Evolutionary conservation across 371 early-diverging fungal genomes (phyloP).

Genomic region (Mortierella sp.): DNA sequence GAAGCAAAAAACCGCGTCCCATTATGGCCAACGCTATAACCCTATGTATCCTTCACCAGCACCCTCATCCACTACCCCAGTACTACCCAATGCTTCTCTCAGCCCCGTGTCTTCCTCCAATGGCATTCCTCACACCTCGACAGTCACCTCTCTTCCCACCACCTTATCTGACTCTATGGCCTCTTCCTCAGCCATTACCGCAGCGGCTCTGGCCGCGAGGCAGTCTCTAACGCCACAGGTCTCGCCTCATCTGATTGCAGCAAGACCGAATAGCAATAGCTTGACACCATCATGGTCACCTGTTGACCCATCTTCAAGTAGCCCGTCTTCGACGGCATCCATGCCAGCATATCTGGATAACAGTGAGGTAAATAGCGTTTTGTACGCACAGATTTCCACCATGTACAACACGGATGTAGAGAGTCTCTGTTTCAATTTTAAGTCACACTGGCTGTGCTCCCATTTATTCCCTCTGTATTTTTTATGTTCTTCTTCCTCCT

Average conservation of each 20-base stretch:
- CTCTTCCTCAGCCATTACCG: slow-evolving; percentile 11
- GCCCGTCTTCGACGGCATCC: slow-evolving; percentile 44
- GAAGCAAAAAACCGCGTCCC: slow-evolving; percentile 41
- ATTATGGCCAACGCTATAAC: slow-evolving; percentile 41
- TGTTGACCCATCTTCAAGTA: slow-evolving; percentile 17
- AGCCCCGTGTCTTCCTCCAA: slow-evolving; percentile 23
- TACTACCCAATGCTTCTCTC: slow-evolving; percentile 34
- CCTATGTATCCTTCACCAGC: slow-evolving; percentile 54
- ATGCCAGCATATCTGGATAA: slow-evolving; percentile 44
- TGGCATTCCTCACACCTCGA: slow-evolving; percentile 19
- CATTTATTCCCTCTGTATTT: too few relatives aligned
- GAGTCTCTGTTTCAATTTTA: neutral
- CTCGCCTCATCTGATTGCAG: slow-evolving; percentile 31
- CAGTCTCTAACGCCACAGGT: slow-evolving; percentile 42
- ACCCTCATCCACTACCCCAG: slow-evolving; percentile 42
- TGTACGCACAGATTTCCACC: too few relatives aligned
- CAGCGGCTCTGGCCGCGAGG: slow-evolving; percentile 11
- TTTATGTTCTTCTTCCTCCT: neutral
- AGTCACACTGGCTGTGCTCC: neutral
- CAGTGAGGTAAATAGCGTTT: slow-evolving; percentile 32
- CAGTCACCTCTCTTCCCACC: slow-evolving; percentile 12
- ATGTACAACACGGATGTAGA: too few relatives aligned
- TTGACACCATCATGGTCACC: slow-evolving; percentile 37
- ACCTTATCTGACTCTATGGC: slow-evolving; percentile 11
- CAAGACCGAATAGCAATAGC: slow-evolving; percentile 10